A percentile compares a stretch with the other conserved stretches of the same genome.
Conservation (phyloP, 1,284 basidiomycete species). For the Macrocystidia cucumis region DNA sequence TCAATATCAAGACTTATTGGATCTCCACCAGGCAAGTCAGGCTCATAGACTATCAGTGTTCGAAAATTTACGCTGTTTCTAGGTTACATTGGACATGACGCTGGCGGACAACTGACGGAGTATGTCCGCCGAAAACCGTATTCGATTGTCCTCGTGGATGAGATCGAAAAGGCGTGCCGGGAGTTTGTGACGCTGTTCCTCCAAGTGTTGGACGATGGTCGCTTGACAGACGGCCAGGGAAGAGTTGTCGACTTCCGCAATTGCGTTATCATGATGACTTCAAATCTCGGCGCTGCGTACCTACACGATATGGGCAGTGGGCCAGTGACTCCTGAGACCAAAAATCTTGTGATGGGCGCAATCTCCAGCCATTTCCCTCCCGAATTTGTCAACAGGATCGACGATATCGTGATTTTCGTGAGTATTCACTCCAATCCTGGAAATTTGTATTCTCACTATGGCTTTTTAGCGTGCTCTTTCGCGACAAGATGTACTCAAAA, state of each 20-base stretch:
- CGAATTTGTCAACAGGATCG: conserved; percentile 89
- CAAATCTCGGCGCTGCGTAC: conserved; percentile 79
- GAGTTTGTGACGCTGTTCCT: conserved; percentile 91
- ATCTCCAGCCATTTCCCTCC: conserved; percentile 87
- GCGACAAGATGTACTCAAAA: conserved; percentile 67
- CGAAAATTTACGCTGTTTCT: conserved; percentile 74
- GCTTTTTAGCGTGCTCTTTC: conserved; percentile 65
- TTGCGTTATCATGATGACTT: conserved; percentile 92
- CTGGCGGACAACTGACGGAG: conserved; percentile 88
- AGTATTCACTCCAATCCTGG: conserved; percentile 23
- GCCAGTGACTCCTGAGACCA: conserved; percentile 57
- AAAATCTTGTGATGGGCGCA: conserved; percentile 66
- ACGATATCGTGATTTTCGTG: conserved; percentile 87
- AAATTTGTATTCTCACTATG: conserved; percentile 7
- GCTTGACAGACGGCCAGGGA: conserved; percentile 84
- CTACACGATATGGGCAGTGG: conserved; percentile 77
- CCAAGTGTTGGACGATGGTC: conserved; percentile 95
- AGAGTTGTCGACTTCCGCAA: conserved; percentile 73
- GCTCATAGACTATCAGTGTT: conserved; percentile 51
- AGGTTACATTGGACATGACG: conserved; percentile 90
- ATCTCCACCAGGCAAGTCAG: conserved; percentile 48
- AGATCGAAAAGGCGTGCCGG: conserved; percentile 86
- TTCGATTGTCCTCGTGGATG: conserved; percentile 74
- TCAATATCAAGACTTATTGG: conserved; percentile 87
- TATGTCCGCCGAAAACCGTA: conserved; percentile 87